Conservation (phyloP, 768 basidiomycete genomes). For the Gautieria morchelliformis region DNA sequence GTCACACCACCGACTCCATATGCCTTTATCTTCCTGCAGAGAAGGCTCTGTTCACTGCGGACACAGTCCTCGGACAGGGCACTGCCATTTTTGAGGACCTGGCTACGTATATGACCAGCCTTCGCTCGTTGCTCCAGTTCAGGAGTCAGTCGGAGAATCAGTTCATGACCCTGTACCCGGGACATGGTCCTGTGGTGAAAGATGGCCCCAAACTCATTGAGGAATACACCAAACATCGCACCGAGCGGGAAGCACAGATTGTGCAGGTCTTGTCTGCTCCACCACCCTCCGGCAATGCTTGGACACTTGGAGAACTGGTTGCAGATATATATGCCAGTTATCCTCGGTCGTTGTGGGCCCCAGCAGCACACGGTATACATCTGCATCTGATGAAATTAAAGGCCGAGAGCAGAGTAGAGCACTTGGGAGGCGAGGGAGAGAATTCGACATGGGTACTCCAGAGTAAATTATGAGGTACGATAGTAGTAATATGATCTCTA, state of each 20-base stretch:
- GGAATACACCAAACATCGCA: slow-evolving; percentile 71
- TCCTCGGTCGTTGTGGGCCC: slow-evolving; percentile 59
- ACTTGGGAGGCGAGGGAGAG: slow-evolving; percentile 41
- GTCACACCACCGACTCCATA: slow-evolving; percentile 85
- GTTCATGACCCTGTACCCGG: slow-evolving; percentile 66
- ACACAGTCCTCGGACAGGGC: slow-evolving; percentile 85
- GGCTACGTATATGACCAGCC: slow-evolving; percentile 52
- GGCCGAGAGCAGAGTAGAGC: slow-evolving; percentile 47
- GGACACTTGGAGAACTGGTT: slow-evolving; percentile 63
- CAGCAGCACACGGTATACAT: slow-evolving; percentile 60
- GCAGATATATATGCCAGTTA: slow-evolving; percentile 60
- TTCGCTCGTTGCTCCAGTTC: slow-evolving; percentile 43
- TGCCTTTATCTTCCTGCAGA: slow-evolving; percentile 62
- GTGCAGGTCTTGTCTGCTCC: slow-evolving; percentile 36
- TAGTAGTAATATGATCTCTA: not conserved
- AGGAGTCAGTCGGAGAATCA: slow-evolving; percentile 8
- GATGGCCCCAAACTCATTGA: slow-evolving; percentile 53
- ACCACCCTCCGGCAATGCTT: slow-evolving; percentile 23
- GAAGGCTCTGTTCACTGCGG: slow-evolving; percentile 76
- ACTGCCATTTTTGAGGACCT: slow-evolving; percentile 87
- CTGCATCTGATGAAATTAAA: slow-evolving; percentile 69
- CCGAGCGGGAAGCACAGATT: slow-evolving; percentile 75
- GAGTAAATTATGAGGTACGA: slow-evolving; percentile 3
- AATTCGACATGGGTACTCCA: slow-evolving; percentile 38
- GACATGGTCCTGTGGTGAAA: slow-evolving; percentile 72